phyloP scores from a whole-genome alignment of 495 filamentous ascomycete genomes.

The Neurospora sp. region DNA sequence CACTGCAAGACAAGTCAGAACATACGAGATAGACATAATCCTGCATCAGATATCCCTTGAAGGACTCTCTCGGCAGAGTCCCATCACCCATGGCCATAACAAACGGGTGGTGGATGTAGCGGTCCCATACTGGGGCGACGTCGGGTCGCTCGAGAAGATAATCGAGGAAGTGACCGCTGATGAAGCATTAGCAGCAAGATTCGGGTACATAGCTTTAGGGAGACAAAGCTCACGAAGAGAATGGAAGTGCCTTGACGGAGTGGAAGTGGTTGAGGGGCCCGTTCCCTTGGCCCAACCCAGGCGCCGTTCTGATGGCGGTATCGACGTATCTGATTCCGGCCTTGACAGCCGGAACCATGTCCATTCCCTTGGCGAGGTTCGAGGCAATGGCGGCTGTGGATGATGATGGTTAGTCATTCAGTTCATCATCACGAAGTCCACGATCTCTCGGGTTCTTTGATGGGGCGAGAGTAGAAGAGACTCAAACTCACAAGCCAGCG shows the following conservation, averaged over 20 bases:
- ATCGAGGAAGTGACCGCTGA: conserved; percentile 71
- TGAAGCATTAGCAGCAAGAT: neutral
- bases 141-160: conserved; percentile 70
- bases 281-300: conserved; percentile 64
- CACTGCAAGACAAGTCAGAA: neutral
- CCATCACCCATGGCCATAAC: conserved; percentile 66
- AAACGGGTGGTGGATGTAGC: conserved; percentile 71
- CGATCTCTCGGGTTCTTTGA: neutral
- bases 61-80: conserved; percentile 57
- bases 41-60: conserved; percentile 79
- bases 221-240: conserved; percentile 57
- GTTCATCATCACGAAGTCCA: neutral
- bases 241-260: conserved; percentile 67
- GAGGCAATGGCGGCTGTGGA: conserved; percentile 73
- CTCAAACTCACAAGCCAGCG: conserved; percentile 64
- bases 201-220: conserved; percentile 2
- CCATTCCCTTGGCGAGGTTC: conserved; percentile 57
- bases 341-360: conserved; percentile 53
- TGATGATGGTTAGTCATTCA: neutral
- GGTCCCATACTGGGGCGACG: conserved; percentile 58
- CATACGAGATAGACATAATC: conserved; percentile 80
- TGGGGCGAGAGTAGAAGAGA: neutral
- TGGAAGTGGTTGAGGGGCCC: conserved; percentile 95
- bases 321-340: conserved; percentile 71
- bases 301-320: conserved; percentile 69